Percentiles rank a stretch among this genome's conserved stretches.
phyloP scores from a whole-genome alignment of 108 stramenopile genomes.

The Nitzschia putrida region DNA sequence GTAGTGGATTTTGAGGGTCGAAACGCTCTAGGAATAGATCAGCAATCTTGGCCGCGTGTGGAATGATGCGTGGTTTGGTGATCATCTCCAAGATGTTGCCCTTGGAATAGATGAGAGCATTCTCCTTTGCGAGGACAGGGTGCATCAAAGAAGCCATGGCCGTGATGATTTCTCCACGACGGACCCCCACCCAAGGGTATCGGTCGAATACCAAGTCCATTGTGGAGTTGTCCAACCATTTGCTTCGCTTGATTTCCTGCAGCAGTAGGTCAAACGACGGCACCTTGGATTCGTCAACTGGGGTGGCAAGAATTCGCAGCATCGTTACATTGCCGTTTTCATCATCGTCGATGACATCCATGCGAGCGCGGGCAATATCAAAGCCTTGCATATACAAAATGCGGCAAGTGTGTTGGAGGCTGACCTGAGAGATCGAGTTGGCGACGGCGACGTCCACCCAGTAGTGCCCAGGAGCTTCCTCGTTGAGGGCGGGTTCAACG shows the following conservation, averaged over 20 bases:
- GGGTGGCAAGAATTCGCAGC: constrained; percentile 80
- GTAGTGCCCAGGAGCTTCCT: constrained; percentile 53
- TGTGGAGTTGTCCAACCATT: constrained; percentile 90
- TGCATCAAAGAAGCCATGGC: constrained; percentile 89
- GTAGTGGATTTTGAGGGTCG: constrained; percentile 72
- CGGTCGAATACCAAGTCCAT: constrained; percentile 84
- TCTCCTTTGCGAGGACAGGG: constrained; percentile 83
- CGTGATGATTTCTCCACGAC: constrained; percentile 87
- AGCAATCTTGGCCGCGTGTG: constrained; percentile 80
- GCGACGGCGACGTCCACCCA: constrained; percentile 92
- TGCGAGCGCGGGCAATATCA: constrained; percentile 87
- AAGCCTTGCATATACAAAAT: constrained; percentile 82
- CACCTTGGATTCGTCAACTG: constrained; percentile 15
- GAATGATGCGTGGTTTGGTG: constrained; percentile 48
- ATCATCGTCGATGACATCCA: constrained; percentile 89
- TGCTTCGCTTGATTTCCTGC: constrained; percentile 80
- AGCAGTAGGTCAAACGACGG: constrained; percentile 51
- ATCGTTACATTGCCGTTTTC: constrained; percentile 91
- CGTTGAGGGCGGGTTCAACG: constrained; percentile 55
- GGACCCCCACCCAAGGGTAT: constrained; percentile 74
- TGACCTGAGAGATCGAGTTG: constrained; percentile 86
- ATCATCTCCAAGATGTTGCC: constrained; percentile 78
- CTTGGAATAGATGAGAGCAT: constrained; percentile 81
- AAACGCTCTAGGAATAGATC: constrained; percentile 90
- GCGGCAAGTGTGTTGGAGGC: constrained; percentile 79